Evolutionary conservation across 148 eudicot genomes (phyloP), one percentile per base, ranked within the genome.

Genomic region (Fagopyrum esculentum): DNA sequence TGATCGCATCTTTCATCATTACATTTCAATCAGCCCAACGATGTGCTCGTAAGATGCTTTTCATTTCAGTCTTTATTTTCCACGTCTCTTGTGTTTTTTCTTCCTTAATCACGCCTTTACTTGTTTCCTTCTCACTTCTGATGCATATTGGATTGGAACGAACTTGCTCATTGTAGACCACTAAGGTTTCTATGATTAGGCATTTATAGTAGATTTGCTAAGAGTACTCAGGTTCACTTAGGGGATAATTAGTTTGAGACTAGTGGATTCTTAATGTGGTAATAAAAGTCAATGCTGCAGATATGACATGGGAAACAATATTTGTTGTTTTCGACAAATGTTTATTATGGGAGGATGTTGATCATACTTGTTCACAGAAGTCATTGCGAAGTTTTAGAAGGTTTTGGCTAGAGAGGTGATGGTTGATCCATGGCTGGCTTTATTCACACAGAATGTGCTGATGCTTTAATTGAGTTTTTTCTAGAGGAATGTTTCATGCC

Each of bases 341-440:
- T 30, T 2, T 11, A 63, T 30, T 63, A 11, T 63, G 0, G 4
- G 40, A 59, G 64, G 64, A 59, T 56, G 17, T 56, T 56, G 7
- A 56, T n/a, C 60, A 11, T 8, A 59, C 35, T 22, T 59, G 64
- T 29, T 59, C 30, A 59, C 12, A 19, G 10, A 22, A 63, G 45
- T 63, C 5, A 30, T 63, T 63, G 35, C 69, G 11, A 63, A 10
- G 64, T 63, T 35, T 63, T 63, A 63, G 69, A 63, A 63, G 69
- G 43, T 35, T 63, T 26, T 63, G 16, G 45, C 44, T 63, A 35
- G 69, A 63, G 16, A 45, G 45, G 26, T 30, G 44, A 35, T 63
- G 3, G 43, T 10, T 59, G 26, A 16, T 8, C 66, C 66, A 19
- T 60, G 8, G 63, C 8, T 57, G 35, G 63, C 9, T 57, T 57